Base-by-base conservation (phyloP, 176 grass and related monocot genomes). In the Secale cereale region DNA sequence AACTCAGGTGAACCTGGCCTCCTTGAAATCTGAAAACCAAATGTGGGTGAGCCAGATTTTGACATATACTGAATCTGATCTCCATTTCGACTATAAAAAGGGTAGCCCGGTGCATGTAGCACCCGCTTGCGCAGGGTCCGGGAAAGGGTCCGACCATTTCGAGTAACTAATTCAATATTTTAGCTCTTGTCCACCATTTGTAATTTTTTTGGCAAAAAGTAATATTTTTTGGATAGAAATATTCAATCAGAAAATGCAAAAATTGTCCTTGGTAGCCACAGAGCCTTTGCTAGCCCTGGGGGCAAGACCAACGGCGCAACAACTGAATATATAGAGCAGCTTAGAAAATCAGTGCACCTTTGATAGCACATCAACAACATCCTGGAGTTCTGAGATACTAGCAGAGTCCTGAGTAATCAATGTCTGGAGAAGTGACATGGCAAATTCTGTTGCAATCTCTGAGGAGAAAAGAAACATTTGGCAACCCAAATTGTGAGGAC, bases 1-100 rank as follows among this genome's bases (percentile, higher is more conserved):
- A 81, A 93, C 59, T 93, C 91, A 71, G 94, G 89, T 71, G 89
- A 93, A 45, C 91, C 94, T 10, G 94, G 91, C 74, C 91, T 96
- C 79, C 40, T 93, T 63, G 94, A 82, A 83, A 93, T 39, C 94
- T 96, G 89, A 35, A 76, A 86, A 84, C 6, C 48, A 52, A 52
- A 50, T 50, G 37, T 15, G 70, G 7, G 3, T 73, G 70, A 26
- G 28, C 9, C 25, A 15, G 68, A 43, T 72, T 72, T 28, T 46
- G 40, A 43, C 26, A 73, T 73, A 8, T 4, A 73, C 12, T 26
- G 39, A 43, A 72, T 14, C 41, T 73, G 5, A 43, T 28, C 35
- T 70, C 70, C 13, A 45, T 26, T 26, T 73, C 36, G 12, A 35
- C 33, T 35, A 35, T n/a, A n/a, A n/a, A n/a, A n/a, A n/a, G n/a